Base-by-base conservation (phyloP, 176 grass and related monocot species). In the Tuctoria greenei region DNA sequence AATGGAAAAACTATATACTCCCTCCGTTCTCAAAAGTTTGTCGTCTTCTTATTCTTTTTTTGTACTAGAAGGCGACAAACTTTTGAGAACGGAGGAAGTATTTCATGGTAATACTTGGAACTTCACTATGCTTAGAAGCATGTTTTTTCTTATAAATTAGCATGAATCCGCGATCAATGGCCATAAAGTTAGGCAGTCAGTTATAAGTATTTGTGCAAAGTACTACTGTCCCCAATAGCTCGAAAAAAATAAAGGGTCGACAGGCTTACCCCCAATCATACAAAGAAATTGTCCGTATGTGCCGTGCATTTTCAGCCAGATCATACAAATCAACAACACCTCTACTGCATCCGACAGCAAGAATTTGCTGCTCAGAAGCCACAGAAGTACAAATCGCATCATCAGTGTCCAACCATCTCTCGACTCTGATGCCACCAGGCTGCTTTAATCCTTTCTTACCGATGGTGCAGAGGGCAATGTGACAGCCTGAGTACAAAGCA, bases 271-370 rank as follows among this genome's bases (percentile, higher is more conserved):
- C 91, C 95, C 95, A 98, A 68, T 98, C 89, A 73, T 90, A 92
- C 64, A 98, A 88, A 37, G 95, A 98, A 83, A 98, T 86, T 12
- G 91, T 92, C 17, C 95, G 86, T 69, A 98, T 88, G 86, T 88
- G 84, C 40, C 74, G 69, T 11, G 79, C 74, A 57, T 74, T 87
- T 66, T 94, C 95, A 72, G 89, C 80, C 15, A 98, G 84, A 78
- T 98, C 91, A 85, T 98, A 98, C 75, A 98, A 74, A 69, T 98
- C 95, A 64, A 98, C 89, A 55, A 90, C 84, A 75, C 95, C 95
- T 84, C 89, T 90, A 75, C 86, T 84, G 79, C 82, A 98, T 15
- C 95, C 95, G 42, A 98, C 91, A 41, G 91, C 91, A 84, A 98
- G 95, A 72, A 98, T 90, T 63, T 90, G 91, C 56, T 94, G 91